phyloP scores from a whole-genome alignment of 768 basidiomycete genomes.

The Grammothele lineata region DNA sequence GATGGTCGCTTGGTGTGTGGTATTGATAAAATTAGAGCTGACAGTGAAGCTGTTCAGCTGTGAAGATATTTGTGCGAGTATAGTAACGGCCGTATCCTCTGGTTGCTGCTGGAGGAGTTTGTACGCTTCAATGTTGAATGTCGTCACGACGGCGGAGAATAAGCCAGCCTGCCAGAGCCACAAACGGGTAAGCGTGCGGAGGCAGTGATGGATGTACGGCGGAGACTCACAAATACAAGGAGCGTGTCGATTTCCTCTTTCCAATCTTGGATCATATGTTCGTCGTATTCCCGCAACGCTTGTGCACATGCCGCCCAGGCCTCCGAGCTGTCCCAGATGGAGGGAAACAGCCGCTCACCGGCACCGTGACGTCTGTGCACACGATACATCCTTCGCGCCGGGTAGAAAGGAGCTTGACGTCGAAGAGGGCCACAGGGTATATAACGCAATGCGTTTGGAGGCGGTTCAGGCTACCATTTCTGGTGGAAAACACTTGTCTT shows the following conservation, averaged over 20 bases:
- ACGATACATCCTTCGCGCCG: conserved; percentile 4
- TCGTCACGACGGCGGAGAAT: conserved; percentile 20
- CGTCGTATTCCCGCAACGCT: conserved; percentile 16
- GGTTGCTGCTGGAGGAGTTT: conserved; percentile 13
- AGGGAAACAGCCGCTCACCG: background rate
- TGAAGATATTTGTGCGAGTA: conserved; percentile 13
- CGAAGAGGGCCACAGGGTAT: no score
- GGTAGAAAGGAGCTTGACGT: no score
- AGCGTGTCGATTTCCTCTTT: conserved; percentile 23
- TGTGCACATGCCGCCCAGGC: conserved; percentile 20
- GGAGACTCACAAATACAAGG: conserved; percentile 21
- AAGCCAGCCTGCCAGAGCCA: conserved; percentile 10
- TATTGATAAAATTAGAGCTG: conserved; percentile 5
- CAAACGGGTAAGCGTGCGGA: background rate
- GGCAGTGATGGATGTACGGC: background rate
- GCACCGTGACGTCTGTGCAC: background rate
- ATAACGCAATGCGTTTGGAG: no score
- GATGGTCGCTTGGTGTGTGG: no score
- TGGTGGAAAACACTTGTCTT: no score
- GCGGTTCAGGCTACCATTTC: background rate
- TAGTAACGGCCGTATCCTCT: conserved; percentile 1
- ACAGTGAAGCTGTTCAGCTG: conserved; percentile 12
- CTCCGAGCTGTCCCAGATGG: conserved; percentile 10
- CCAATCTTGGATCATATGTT: conserved; percentile 16
- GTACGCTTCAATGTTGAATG: conserved; percentile 19